A percentile compares a stretch with the other conserved stretches of the same genome.
Conservation (phyloP, 2,329 filamentous ascomycete species). For the Trichoderma lentiforme region DNA sequence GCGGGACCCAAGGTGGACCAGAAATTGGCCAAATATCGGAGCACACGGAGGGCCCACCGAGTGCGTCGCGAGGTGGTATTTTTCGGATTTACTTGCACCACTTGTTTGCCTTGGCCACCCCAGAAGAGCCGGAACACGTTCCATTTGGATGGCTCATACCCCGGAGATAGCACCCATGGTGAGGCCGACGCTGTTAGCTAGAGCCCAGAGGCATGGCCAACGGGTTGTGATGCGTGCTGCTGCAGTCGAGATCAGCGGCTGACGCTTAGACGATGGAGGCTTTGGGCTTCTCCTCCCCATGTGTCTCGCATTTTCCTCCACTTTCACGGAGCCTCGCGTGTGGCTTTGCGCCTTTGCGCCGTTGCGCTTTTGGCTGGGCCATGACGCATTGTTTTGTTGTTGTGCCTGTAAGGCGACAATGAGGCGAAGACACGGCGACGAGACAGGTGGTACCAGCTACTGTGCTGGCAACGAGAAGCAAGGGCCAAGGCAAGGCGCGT, state of each 20-base stretch:
- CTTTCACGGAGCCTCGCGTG: neutral
- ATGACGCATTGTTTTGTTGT: neutral
- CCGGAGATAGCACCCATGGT: neutral
- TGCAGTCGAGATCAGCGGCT: neutral
- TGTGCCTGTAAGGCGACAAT: neutral
- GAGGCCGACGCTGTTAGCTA: neutral
- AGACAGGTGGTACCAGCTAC: neutral
- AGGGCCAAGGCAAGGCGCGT: neutral
- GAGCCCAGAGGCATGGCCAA: neutral
- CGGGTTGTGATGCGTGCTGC: neutral
- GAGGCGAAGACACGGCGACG: neutral
- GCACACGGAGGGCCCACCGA: neutral
- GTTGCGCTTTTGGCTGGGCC: neutral
- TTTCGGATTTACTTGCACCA: neutral
- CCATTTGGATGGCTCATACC: neutral
- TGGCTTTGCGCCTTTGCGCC: neutral
- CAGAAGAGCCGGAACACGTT: neutral
- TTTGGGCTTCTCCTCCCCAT: neutral
- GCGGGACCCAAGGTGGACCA: slow-evolving; percentile 1
- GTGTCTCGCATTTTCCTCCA: neutral
- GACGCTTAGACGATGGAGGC: neutral
- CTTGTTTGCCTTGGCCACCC: neutral
- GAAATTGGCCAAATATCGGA: slow-evolving; percentile 15
- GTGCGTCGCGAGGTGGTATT: slow-evolving; percentile 1
- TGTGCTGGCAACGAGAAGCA: neutral